Base-by-base conservation (phyloP, 2,329 filamentous ascomycete genomes). In the Monosporascus sp. region DNA sequence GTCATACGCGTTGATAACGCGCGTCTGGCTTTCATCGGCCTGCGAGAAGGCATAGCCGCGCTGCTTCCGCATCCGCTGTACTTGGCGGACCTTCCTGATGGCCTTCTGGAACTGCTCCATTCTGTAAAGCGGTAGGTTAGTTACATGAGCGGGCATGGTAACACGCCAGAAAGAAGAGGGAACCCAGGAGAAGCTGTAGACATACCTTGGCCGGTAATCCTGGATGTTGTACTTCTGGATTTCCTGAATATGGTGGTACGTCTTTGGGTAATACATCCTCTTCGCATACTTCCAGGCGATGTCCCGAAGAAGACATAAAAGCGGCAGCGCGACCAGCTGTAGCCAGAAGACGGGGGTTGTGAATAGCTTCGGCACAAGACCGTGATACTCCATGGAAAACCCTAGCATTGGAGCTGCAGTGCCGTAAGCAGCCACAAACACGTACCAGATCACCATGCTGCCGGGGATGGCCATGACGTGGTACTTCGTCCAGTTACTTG, bases 51-150 rank as follows among this genome's bases (percentile, higher is more conserved):
- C 94, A 68, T 99, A 99, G 36, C 94, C 94, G 67, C 94, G 88
- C 75, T 99, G 94, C 75, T 99, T 99, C 69, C 94, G 90, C 94
- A 97, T 99, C 59, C 94, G 89, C 75, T 97, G 94, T 41, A 97
- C 94, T 73, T 99, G 94, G 50, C 94, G 85, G 50, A 99, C 94
- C 75, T 99, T 99, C 65, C 94, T 88, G 67, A 99, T 97, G 22
- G 94, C 94, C 74, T 99, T 99, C 75, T 99, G 94, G 79, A 99
- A 99, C 74, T 99, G 94, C 68, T 99, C 94, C 94, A 99, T 99
- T 67, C 89, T 93, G 58, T 57, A 25, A n/a, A 47, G 25, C 27
- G n/a, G 44, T 6, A 25, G 38, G 50, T 70, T 52, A 68, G 62
- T 27, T 45, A 48, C 60, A 53, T 65, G 27, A 67, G 25, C 6